These are phyloP conservation scores for Scedosporium aurantiacum DNA, from an alignment of 2,329 filamentous ascomycete species.

Conservation along the genomic window DNA sequence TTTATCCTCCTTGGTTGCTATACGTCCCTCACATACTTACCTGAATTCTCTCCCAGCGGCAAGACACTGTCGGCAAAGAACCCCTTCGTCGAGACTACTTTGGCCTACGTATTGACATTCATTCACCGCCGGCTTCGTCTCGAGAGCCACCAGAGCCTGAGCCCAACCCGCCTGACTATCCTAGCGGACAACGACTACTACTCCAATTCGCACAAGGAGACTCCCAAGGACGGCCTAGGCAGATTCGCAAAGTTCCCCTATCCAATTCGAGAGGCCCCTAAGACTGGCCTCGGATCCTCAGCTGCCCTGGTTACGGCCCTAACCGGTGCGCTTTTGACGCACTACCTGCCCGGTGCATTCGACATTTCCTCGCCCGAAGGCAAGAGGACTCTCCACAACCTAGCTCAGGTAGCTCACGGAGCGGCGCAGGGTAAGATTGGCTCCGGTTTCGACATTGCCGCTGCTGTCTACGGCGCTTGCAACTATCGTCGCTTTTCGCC, in stretches of 20 bases:
- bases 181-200: constrained; percentile 97
- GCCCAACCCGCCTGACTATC: constrained; percentile 67
- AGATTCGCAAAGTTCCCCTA: constrained; percentile 73
- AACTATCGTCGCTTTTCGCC: constrained; percentile 90
- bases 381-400: constrained; percentile 66
- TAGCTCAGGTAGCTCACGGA: constrained; percentile 87
- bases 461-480: constrained; percentile 85
- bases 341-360: constrained; percentile 57
- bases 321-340: constrained; percentile 62
- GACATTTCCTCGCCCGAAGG: constrained; percentile 43
- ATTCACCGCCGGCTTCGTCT: constrained; percentile 32
- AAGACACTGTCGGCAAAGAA: constrained; percentile 39
- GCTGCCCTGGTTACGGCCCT: constrained; percentile 87
- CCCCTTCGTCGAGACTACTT: constrained; percentile 82
- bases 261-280: constrained; percentile 68
- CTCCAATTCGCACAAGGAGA: constrained; percentile 40
- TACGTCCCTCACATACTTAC: not conserved
- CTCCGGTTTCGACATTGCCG: constrained; percentile 89
- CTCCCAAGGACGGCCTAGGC: constrained; percentile 13
- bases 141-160: constrained; percentile 36
- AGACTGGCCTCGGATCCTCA: constrained; percentile 91
- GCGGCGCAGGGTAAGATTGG: constrained; percentile 95
- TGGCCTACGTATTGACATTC: constrained; percentile 81
- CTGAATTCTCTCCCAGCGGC: constrained; percentile 24
- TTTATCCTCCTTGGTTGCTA: not conserved